Base-by-base conservation (phyloP, 164 flowering plant genomes). In the Echeveria elegans region DNA sequence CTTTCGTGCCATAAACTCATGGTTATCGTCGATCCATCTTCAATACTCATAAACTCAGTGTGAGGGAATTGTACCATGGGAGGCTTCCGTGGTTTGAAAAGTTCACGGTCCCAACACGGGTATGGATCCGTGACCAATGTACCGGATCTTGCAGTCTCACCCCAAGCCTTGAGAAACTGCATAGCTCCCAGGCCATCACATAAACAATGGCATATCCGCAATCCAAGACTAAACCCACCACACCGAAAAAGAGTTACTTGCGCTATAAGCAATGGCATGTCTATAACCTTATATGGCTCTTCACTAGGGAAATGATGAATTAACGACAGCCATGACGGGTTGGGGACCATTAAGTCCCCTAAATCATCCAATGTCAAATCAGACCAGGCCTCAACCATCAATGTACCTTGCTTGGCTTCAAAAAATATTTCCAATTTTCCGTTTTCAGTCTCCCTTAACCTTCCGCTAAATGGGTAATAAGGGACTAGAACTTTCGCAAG, bases 161-260 rank as follows among this genome's bases (percentile, higher is more conserved):
- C 87, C 98, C 98, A 88, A 0, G 96, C 88, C 16, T 72, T 62
- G 3, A 88, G 77, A 66, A 92, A 90, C 69, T 90, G 90, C 97
- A 92, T 90, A 0, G 97, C 97, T 0, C 96, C 98, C 1, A 86
- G 76, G n/a, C 98, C 98, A 45, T 93, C 98, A 45, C 92, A 88
- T 0, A 93, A 71, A 76, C 96, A 90, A 64, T 93, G 98, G 72
- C 96, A 90, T 15, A 90, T 77, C 34, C 94, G 77, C 66, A 93
- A 65, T 31, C 96, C 98, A 9, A 92, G 84, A 77, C 92, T 85
- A 67, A 92, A 87, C 6, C 97, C 90, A 36, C 98, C 97, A 40
- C 95, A 88, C 7, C 76, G 73, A 53, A 92, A 89, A 14, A 61
- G 65, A 6, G 98, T 92, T 10, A 90, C 88, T 66, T 89, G 98